Evolutionary conservation across 2,329 filamentous ascomycete genomes (phyloP), one percentile per base, ranked within the genome.

Genomic region (Fusarium miscanthi): DNA sequence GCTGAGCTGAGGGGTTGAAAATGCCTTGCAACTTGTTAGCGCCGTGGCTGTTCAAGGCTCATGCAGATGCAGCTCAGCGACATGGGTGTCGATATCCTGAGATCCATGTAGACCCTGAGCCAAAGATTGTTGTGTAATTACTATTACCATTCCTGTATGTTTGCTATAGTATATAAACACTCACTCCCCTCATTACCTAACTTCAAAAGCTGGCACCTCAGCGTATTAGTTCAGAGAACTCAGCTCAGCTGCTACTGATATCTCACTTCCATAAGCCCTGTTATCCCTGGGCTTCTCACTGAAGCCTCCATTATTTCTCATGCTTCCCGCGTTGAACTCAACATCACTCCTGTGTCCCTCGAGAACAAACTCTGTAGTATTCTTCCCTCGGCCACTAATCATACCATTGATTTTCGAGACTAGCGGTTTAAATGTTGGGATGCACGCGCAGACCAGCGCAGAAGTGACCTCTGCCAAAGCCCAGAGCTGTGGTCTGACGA

Each of bases 401-500:
- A 30, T 21, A n/a, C 19, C 9, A 21, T 30, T 41, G 5, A 53
- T 21, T 9, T 43, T 35, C 3, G 38, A 12, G 1, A 75, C 25
- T 1, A 74, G 25, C 11, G 69, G 73, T 8, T 70, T 60, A 8
- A 69, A 65, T 0, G 73, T 75, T 6, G 74, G 74, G 5, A 76
- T 52, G 2, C 74, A 76, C 2, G 69, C 69, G 30, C 69, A 74
- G 9, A 53, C 35, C 10, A 76, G 41, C 6, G 71, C 69, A 0
- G 74, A 69, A 12, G 63, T 69, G 2, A 63, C 19, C 31, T 76
- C 74, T 1, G 74, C 63, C 2, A 76, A 66, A 0, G 71, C 75
- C 74, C 66, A 76, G 0, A 59, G 57, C 1, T 61, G 59, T 6
- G 66, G 40, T 0, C 37, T 38, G 6, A 73, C 69, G 8, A 63